These are phyloP conservation scores for Cladosporium halotolerans DNA, from an alignment of 2,329 filamentous ascomycete genomes.

Conservation along the genomic window DNA sequence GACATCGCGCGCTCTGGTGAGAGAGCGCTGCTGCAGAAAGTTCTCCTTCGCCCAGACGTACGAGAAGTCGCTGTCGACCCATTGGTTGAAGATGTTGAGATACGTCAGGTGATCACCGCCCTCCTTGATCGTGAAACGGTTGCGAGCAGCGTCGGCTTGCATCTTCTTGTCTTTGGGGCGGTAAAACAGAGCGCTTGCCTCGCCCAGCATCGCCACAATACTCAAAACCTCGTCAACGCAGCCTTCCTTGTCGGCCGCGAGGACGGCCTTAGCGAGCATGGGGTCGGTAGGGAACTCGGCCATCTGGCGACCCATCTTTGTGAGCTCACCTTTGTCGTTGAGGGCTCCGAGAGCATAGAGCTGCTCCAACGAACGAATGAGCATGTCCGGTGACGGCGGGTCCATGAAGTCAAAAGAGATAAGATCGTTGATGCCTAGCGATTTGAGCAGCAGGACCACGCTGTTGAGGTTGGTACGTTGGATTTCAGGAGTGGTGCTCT, in stretches of 20 bases:
- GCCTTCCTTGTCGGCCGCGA: conserved; percentile 83
- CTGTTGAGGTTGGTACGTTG: conserved; percentile 81
- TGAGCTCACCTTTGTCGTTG: conserved; percentile 82
- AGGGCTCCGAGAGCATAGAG: conserved; percentile 86
- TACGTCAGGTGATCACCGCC: conserved; percentile 85
- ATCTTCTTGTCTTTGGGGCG: conserved; percentile 96
- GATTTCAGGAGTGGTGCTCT: conserved; percentile 87
- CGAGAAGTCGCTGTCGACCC: conserved; percentile 85
- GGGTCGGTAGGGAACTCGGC: conserved; percentile 90
- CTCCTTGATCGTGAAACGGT: conserved; percentile 81
- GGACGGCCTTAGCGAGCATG: conserved; percentile 81
- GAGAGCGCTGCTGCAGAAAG: conserved; percentile 83
- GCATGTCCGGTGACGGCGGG: conserved; percentile 78
- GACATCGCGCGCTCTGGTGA: conserved; percentile 83
- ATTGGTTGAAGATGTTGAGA: conserved; percentile 92
- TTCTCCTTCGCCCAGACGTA: conserved; percentile 87
- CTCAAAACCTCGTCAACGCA: conserved; percentile 90
- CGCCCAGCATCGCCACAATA: conserved; percentile 89
- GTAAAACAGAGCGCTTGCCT: conserved; percentile 86
- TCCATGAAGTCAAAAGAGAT: conserved; percentile 97
- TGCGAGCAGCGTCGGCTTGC: conserved; percentile 83
- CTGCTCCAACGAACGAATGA: conserved; percentile 83
- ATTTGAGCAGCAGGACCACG: conserved; percentile 80
- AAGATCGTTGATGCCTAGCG: conserved; percentile 84
- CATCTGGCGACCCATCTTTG: conserved; percentile 88